Evolutionary conservation across 1,284 basidiomycete genomes (phyloP).

Genomic region (Austropuccinia psidii): DNA sequence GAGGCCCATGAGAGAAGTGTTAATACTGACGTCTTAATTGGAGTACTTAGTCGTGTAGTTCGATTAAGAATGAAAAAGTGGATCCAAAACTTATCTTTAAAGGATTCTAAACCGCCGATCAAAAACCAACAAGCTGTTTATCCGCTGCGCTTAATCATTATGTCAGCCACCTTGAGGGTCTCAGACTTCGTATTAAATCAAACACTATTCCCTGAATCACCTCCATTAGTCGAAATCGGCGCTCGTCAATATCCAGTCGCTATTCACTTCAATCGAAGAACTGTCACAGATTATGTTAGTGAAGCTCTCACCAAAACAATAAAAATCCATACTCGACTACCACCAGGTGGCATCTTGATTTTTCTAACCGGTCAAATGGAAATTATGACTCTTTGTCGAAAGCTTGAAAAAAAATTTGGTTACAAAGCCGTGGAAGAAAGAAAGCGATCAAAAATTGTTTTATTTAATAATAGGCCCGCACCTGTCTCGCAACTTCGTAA

Average conservation of each 20-base stretch:
- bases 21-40: conserved; percentile 96
- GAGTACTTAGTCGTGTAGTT: conserved; percentile 84
- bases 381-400: conserved; percentile 60
- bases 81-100: conserved; percentile 55
- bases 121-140: conserved; percentile 43
- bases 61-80: conserved; percentile 80
- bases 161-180: conserved; percentile 95
- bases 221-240: conserved; percentile 80
- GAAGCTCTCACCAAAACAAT: conserved; percentile 83
- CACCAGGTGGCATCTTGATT: conserved; percentile 63
- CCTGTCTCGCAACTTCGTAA: background rate
- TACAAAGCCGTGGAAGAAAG: conserved; percentile 58
- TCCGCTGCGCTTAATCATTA: conserved; percentile 89
- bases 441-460: conserved; percentile 47
- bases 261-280: conserved; percentile 82
- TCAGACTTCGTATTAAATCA: conserved; percentile 85
- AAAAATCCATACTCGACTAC: conserved; percentile 67
- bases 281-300: conserved; percentile 74
- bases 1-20: conserved; percentile 97
- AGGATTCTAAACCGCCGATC: background rate
- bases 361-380: conserved; percentile 73
- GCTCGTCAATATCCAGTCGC: conserved; percentile 94
- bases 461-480: conserved; percentile 23
- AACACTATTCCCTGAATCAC: conserved; percentile 69
- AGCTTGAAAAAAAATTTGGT: conserved; percentile 71